Conservation (phyloP, 345 rosid species). For the Populus tremula region DNA sequence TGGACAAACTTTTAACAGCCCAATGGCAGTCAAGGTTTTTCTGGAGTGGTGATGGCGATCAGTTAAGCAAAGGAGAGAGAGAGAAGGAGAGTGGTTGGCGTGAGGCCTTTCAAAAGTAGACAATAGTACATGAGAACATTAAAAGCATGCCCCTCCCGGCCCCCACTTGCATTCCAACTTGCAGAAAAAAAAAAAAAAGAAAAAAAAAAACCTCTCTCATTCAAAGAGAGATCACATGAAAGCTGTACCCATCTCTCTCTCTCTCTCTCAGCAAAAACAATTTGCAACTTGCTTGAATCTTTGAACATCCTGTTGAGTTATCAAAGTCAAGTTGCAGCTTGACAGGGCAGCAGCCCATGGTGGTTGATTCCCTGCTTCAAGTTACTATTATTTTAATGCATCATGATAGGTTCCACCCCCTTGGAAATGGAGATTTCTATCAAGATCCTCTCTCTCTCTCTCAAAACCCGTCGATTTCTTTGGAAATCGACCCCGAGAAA, state of each 20-base stretch:
- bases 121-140: conserved; percentile 25
- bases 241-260: conserved; percentile 31
- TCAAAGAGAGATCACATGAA: conserved; percentile 19
- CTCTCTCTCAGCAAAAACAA: neutral
- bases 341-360: neutral
- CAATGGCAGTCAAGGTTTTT: neutral
- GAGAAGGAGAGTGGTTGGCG: conserved; percentile 22
- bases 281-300: conserved; percentile 31
- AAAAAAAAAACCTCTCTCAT: conserved; percentile 12
- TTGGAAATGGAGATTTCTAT: conserved; percentile 1
- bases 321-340: conserved; percentile 6
- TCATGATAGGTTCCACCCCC: neutral
- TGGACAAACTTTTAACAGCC: neutral
- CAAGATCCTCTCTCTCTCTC: neutral
- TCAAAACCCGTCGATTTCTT: neutral
- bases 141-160: conserved; percentile 11
- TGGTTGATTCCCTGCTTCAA: conserved; percentile 22
- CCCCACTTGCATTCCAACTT: conserved; percentile 55
- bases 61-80: neutral
- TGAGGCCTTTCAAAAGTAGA: conserved; percentile 32
- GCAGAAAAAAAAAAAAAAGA: conserved; percentile 3
- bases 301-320: conserved; percentile 10
- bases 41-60: no score
- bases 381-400: conserved; percentile 18
- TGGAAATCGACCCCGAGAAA: neutral